Evolutionary conservation across 2,329 filamentous ascomycete genomes (phyloP).

Genomic region (Exophiala viscosa): DNA sequence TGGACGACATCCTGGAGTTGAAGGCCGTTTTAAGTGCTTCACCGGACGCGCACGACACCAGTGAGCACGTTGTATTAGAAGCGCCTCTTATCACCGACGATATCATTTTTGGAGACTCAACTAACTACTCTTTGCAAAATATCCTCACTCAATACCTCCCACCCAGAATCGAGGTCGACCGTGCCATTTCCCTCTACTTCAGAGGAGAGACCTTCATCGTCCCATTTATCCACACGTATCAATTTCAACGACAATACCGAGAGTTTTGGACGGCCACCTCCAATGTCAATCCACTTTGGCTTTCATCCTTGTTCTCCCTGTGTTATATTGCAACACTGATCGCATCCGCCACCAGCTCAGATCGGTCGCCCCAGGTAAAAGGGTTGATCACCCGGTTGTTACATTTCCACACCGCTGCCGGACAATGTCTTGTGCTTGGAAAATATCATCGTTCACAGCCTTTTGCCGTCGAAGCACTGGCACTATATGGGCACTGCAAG

Average conservation of each 20-base stretch:
- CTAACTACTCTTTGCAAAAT: constrained; percentile 9
- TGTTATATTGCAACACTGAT: constrained; percentile 32
- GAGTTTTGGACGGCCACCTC: constrained; percentile 49
- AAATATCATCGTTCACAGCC: constrained; percentile 31
- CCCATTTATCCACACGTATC: constrained; percentile 17
- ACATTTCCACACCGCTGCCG: constrained; percentile 30
- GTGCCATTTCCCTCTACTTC: constrained; percentile 19
- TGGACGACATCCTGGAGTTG: constrained; percentile 31
- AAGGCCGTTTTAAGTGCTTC: constrained; percentile 7
- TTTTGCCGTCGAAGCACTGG: constrained; percentile 23
- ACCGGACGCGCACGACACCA: not conserved
- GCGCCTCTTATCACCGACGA: constrained; percentile 3
- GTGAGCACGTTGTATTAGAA: not conserved
- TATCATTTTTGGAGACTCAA: constrained; percentile 14
- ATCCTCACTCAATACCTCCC: constrained; percentile 17
- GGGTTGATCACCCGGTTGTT: constrained; percentile 44
- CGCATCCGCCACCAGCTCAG: not conserved
- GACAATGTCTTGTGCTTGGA: constrained; percentile 54
- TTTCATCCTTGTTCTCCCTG: constrained; percentile 52
- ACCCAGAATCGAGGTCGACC: constrained; percentile 16
- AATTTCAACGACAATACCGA: constrained; percentile 44
- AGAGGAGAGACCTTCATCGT: constrained; percentile 21
- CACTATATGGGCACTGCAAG: constrained; percentile 50
- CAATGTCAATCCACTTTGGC: constrained; percentile 48
- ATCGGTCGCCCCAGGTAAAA: constrained; percentile 41